phyloP scores from a whole-genome alignment of 78 protist species.

The Paulinella micropora region DNA sequence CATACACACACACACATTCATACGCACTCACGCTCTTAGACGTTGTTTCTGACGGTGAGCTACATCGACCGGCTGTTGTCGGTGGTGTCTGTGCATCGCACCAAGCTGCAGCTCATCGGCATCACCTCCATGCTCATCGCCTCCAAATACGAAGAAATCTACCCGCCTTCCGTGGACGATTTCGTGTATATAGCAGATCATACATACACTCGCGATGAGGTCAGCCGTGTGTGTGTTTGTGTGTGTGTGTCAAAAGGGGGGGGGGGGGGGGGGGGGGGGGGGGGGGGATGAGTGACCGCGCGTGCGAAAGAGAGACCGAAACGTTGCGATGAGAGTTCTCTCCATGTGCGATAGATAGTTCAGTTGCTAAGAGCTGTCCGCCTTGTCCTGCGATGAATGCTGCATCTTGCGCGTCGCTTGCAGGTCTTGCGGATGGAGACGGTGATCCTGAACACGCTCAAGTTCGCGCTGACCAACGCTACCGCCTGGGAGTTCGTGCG shows the following conservation, averaged over 20 bases:
- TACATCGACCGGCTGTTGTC: slow-evolving; percentile 72
- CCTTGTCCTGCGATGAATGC: not conserved
- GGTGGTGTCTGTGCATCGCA: slow-evolving; percentile 26
- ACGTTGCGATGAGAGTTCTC: not conserved
- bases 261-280: no score
- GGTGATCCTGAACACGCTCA: slow-evolving; percentile 46
- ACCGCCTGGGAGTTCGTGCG: no score
- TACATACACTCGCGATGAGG: slow-evolving; percentile 76
- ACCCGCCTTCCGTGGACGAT: slow-evolving; percentile 72
- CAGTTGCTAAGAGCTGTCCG: not conserved
- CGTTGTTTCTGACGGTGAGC: slow-evolving; percentile 54
- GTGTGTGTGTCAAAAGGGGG: not conserved
- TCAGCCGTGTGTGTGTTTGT: slow-evolving; percentile 56
- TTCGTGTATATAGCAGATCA: slow-evolving; percentile 82
- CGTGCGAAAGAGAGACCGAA: no score
- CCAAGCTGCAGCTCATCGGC: slow-evolving; percentile 82
- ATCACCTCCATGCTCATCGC: slow-evolving; percentile 83
- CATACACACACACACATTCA: no score
- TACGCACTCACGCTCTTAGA: no score
- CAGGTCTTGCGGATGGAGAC: not conserved
- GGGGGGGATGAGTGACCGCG: no score
- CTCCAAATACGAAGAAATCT: slow-evolving; percentile 91
- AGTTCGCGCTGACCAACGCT: slow-evolving; percentile 68
- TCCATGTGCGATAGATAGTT: not conserved
- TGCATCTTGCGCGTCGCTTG: not conserved